Evolutionary conservation across 2,329 filamentous ascomycete species (phyloP).

Genomic region (Venturia effusa): DNA sequence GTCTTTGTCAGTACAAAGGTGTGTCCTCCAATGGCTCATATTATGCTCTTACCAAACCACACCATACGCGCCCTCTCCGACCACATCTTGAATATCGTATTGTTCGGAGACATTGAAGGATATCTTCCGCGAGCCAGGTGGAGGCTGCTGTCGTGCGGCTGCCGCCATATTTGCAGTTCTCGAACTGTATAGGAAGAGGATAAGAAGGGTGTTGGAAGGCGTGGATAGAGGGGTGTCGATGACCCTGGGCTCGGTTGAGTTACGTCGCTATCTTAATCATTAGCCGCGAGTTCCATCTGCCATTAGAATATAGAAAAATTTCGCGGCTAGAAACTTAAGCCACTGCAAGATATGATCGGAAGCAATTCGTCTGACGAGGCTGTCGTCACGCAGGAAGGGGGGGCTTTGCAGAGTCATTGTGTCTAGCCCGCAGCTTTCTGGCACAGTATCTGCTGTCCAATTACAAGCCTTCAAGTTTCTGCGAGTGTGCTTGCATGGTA

Average conservation of each 20-base stretch:
- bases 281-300: neutral
- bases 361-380: neutral
- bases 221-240: neutral
- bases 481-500: neutral
- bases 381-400: neutral
- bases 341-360: neutral
- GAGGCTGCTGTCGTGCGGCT: slow-evolving; percentile 17
- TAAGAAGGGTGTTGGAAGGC: neutral
- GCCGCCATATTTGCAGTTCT: slow-evolving; percentile 7
- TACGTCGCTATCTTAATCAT: neutral
- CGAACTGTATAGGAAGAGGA: neutral
- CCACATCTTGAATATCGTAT: slow-evolving; percentile 99
- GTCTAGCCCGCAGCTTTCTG: neutral
- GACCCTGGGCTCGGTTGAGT: neutral
- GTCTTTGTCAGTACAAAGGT: slow-evolving; percentile 10
- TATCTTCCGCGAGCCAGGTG: slow-evolving; percentile 69
- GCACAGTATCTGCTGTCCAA: neutral
- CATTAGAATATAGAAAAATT: neutral
- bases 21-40: neutral
- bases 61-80: slow-evolving; percentile 95
- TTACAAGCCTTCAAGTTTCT: neutral
- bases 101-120: slow-evolving; percentile 99
- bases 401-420: neutral
- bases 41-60: slow-evolving; percentile 73
- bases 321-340: neutral